Percentiles rank a stretch among this genome's conserved stretches.
Evolutionary conservation across 805 yeast genomes (phyloP).

Genomic region (Nakazawaea populi): DNA sequence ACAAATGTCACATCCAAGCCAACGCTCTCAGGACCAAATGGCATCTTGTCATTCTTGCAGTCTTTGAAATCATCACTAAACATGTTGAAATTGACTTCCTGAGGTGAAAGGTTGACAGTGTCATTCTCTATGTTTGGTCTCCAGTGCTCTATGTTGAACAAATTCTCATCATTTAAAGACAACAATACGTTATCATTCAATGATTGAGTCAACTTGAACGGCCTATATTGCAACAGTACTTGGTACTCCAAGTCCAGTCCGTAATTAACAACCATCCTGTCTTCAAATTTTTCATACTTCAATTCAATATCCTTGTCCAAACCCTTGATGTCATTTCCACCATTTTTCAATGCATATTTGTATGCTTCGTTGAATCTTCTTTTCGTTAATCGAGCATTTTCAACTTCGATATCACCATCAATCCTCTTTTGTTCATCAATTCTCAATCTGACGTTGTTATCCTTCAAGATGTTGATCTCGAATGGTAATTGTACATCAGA

Average conservation of each 20-base stretch:
- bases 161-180: constrained; percentile 59
- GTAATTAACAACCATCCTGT: constrained; percentile 22
- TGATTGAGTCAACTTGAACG: constrained; percentile 45
- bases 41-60: constrained; percentile 55
- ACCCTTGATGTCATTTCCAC: constrained; percentile 17
- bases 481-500: constrained; percentile 46
- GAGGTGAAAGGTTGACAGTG: constrained; percentile 39
- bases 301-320: constrained; percentile 16
- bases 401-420: constrained; percentile 16
- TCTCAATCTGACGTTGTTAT: constrained; percentile 54
- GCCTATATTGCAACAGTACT: constrained; percentile 36
- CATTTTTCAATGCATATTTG: constrained; percentile 45
- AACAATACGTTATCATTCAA: constrained; percentile 42
- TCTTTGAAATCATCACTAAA: constrained; percentile 72
- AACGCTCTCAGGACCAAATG: constrained; percentile 86
- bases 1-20: constrained; percentile 70
- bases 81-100: constrained; percentile 60
- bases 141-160: constrained; percentile 80
- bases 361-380: constrained; percentile 56
- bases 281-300: constrained; percentile 15
- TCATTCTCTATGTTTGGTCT: constrained; percentile 37
- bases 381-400: constrained; percentile 25
- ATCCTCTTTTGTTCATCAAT: constrained; percentile 56
- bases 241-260: constrained; percentile 34
- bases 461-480: constrained; percentile 47